These are phyloP conservation scores for Diplodia sapinea DNA, from an alignment of 2,329 filamentous ascomycete species.

Conservation along the genomic window DNA sequence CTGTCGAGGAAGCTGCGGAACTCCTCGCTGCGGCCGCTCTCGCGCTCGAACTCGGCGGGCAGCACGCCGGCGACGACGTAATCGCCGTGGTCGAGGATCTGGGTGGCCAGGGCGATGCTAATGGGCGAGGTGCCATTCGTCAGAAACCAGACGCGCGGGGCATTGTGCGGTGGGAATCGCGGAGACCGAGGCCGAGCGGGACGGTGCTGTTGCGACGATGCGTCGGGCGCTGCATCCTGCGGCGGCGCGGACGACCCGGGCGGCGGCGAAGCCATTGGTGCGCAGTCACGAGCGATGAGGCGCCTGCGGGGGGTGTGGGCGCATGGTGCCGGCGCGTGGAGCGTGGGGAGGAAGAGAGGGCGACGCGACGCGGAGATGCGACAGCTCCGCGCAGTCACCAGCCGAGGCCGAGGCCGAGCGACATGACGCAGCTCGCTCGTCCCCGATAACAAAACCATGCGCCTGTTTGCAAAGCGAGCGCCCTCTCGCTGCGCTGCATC, in stretches of 20 bases:
- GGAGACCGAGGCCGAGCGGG: slow-evolving; percentile 48
- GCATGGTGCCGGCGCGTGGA: not conserved
- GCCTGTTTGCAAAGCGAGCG: not conserved
- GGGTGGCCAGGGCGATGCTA: slow-evolving; percentile 78
- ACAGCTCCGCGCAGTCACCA: not conserved
- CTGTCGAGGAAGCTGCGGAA: slow-evolving; percentile 79
- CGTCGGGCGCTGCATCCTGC: slow-evolving; percentile 5
- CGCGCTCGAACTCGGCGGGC: slow-evolving; percentile 74
- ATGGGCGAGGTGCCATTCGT: slow-evolving; percentile 86
- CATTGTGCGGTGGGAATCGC: slow-evolving; percentile 66
- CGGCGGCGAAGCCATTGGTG: slow-evolving; percentile 17
- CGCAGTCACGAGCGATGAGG: slow-evolving; percentile 11
- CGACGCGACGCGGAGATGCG: slow-evolving; percentile 13
- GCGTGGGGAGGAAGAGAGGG: slow-evolving; percentile 8
- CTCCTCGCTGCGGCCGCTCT: slow-evolving; percentile 72
- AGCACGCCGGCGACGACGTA: slow-evolving; percentile 85
- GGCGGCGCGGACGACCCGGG: no score
- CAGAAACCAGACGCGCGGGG: slow-evolving; percentile 89
- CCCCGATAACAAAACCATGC: slow-evolving; percentile 8
- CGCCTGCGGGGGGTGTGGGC: not conserved
- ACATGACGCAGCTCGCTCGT: slow-evolving; percentile 16
- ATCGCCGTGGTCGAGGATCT: slow-evolving; percentile 88
- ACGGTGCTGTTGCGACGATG: slow-evolving; percentile 34
- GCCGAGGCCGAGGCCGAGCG: slow-evolving; percentile 19
- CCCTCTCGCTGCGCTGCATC: slow-evolving; percentile 12